Evolutionary conservation across 805 yeast genomes (phyloP), one percentile per base, ranked within the genome.

Genomic region (Wickerhamomyces bovis): DNA sequence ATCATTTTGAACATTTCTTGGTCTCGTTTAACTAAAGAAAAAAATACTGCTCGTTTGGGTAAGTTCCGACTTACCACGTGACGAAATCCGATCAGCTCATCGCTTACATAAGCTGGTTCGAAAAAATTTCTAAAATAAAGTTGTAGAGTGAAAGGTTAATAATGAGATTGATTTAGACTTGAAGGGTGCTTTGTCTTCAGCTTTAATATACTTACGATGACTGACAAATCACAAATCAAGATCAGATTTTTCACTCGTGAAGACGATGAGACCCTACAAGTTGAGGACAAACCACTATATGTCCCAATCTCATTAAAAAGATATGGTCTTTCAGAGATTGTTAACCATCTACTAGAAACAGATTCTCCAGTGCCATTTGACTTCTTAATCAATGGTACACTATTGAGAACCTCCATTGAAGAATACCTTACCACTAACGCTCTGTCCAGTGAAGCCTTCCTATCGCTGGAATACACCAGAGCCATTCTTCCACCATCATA

Each of bases 401-500:
- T 94, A 47, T 69, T 94, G 48, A 82, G 94, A 56, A 75, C 85
- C 1, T 81, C 95, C 1, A 70, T 94, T 45, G 84, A 87, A 42
- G 92, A 85, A 13, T 92, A 92, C 65, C 70, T 94, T 57, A 73
- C 80, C 15, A 69, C 76, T 43, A 77, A 87, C 53, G 98, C 90
- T 8, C 71, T 90, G 36, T 87, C 96, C 2, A 75, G 82, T 23
- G 99, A 94, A 73, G 77, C 86, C 1, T 78, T 83, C 45, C 64
- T 94, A 51, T 80, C 80, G 25, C 70, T 94, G 41, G 99, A 94
- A 62, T 94, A 94, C 69, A 88, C 96, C 12, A 77, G 96, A 55
- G 89, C 97, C 1, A 84, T 89, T 35, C 75, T 92, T 44, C 99
- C 99, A 18, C 99, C 99, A n/a, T 81, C 92, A 22, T 90, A 80